These are phyloP conservation scores for Cercophora samala DNA, from an alignment of 495 filamentous ascomycete species.

Conservation along the genomic window DNA sequence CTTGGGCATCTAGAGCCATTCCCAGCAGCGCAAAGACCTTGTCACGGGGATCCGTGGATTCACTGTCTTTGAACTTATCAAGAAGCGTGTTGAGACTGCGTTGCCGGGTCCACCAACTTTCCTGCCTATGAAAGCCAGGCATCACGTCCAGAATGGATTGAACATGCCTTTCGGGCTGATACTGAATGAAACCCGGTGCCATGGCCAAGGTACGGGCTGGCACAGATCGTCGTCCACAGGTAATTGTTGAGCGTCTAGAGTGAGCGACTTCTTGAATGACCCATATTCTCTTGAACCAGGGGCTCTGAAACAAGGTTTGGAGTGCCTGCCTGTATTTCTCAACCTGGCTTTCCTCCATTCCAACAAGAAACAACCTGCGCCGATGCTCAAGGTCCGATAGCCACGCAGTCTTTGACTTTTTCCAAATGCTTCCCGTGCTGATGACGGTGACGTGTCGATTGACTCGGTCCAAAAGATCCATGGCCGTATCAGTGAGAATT, in stretches of 20 bases:
- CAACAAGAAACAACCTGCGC: neutral
- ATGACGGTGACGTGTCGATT: neutral
- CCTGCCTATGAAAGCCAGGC: neutral
- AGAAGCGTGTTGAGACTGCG: neutral
- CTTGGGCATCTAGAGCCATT: no score
- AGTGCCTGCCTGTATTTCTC: neutral
- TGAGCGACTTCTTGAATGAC: neutral
- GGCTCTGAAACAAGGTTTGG: neutral
- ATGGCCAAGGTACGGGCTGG: neutral
- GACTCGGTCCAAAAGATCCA: neutral
- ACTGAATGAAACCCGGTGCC: neutral
- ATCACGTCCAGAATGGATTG: neutral
- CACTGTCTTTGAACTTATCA: neutral
- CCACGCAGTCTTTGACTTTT: neutral
- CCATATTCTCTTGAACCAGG: neutral
- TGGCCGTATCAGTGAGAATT: neutral
- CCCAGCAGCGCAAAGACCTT: neutral
- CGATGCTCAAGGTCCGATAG: neutral
- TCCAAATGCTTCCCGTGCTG: neutral
- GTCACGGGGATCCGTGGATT: neutral
- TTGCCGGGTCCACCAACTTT: neutral
- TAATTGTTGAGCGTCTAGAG: neutral
- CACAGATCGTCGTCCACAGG: neutral
- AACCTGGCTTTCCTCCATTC: neutral
- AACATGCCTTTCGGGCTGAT: neutral